Evolutionary conservation across 2,329 filamentous ascomycete species (phyloP), one percentile per base, ranked within the genome.

Genomic region (Onygena corvina): DNA sequence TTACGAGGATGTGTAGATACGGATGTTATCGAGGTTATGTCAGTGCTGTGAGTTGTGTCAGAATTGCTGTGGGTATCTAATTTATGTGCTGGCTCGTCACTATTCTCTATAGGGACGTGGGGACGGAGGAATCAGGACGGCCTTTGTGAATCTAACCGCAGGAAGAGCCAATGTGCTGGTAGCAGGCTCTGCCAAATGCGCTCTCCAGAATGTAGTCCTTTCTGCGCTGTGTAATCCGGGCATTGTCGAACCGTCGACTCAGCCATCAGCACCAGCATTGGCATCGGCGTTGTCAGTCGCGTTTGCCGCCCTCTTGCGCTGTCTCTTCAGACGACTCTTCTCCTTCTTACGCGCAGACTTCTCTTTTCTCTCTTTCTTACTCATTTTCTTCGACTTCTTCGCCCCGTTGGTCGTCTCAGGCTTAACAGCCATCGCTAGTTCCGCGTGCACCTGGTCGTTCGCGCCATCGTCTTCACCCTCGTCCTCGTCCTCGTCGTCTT

Each of bases 321-420:
- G 18, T 23, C 36, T 49, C 31, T 31, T 46, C 33, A 14, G n/a
- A 8, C 34, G 21, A 33, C 21, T 46, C 16, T 46, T 51, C 20
- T 51, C 46, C 20, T 16, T 38, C 18, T 29, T 29, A 5, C 27
- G 11, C 7, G 36, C 36, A 21, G 8, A 25, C 18, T 16, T 16
- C 6, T 18, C 20, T 36, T 40, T 46, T 9, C n/a, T 38, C 5
- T 9, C 36, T 9, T 21, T 25, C 35, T 47, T 11, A 21, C 42
- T 42, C 55, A 66, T 66, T 52, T 66, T 64, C 29, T 61, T 50
- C 23, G 59, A 56, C 52, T 59, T 57, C 46, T 62, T 57, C 50
- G 60, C 58, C 21, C 9, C 11, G 18, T 3, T 40, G 18, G 16
- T 21, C 9, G 30, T 4, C 23, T 21, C 18, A 16, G 16, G 18